A percentile compares a stretch with the other conserved stretches of the same genome.
phyloP scores from a whole-genome alignment of 1,284 basidiomycete species.

The Ceratobasidium sp. region DNA sequence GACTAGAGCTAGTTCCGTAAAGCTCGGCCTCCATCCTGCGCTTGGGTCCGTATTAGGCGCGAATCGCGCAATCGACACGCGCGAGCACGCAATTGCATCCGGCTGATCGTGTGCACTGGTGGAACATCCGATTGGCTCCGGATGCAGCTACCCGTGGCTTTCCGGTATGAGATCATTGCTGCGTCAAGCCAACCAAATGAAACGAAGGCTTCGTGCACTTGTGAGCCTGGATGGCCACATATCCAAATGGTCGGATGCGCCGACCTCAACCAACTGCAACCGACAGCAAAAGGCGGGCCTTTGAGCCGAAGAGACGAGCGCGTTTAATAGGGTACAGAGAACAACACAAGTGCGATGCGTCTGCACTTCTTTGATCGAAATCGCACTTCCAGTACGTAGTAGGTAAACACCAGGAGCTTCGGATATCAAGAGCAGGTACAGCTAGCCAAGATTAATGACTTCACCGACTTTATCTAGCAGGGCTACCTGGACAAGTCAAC shows the following conservation, averaged over 20 bases:
- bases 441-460: background rate
- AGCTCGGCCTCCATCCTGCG: background rate
- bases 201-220: background rate
- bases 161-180: slow-evolving; percentile 10
- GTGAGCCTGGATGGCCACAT: background rate
- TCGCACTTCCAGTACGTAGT: background rate
- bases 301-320: background rate
- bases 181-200: background rate
- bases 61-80: slow-evolving; percentile 32
- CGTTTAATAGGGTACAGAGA: background rate
- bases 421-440: background rate
- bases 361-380: background rate
- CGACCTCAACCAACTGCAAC: no score
- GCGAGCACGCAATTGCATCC: slow-evolving; percentile 39
- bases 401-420: background rate
- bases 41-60: slow-evolving; percentile 9
- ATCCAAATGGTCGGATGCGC: no score
- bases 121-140: background rate
- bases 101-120: background rate
- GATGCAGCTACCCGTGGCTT: background rate
- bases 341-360: no score
- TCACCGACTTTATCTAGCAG: background rate
- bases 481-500: background rate
- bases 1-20: background rate
- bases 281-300: background rate